A percentile compares a stretch with the other conserved stretches of the same genome.
Conservation (phyloP, 2,329 filamentous ascomycete species). For the Trichoderma gracile region DNA sequence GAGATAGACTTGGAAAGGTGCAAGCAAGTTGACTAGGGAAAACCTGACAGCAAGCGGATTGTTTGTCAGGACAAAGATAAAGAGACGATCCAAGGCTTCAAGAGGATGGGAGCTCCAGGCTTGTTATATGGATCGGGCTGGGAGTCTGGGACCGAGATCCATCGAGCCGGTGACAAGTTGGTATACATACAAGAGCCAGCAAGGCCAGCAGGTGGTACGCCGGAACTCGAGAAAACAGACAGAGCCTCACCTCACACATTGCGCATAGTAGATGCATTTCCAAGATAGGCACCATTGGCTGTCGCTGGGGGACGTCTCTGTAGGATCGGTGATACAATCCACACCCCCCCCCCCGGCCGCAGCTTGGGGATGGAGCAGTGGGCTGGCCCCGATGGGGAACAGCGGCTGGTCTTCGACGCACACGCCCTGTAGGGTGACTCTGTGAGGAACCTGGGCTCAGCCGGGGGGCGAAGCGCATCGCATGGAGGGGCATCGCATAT, state of each 20-base stretch:
- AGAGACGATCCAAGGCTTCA: constrained; percentile 12
- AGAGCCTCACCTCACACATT: constrained; percentile 4
- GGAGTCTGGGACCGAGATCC: constrained; percentile 4
- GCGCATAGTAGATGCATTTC: background rate
- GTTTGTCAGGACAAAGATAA: background rate
- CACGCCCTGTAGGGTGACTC: background rate
- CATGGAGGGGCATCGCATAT: constrained; percentile 6
- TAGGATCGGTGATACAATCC: background rate
- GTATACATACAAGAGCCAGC: background rate
- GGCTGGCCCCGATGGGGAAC: background rate
- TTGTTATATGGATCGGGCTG: constrained; percentile 19
- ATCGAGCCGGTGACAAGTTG: background rate
- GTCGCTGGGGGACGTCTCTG: background rate
- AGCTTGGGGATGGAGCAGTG: constrained; percentile 6
- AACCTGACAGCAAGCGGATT: background rate
- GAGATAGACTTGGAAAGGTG: background rate
- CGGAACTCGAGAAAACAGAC: background rate
- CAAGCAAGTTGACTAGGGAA: background rate
- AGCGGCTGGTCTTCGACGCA: background rate
- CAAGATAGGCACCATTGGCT: background rate
- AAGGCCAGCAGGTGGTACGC: constrained; percentile 1
- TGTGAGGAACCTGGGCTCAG: constrained; percentile 1
- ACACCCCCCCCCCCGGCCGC: background rate
- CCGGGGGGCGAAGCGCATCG: constrained; percentile 6
- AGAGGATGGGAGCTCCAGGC: constrained; percentile 1